Base-by-base conservation (phyloP, 495 filamentous ascomycete species). In the Polyplosphaeria fusca region DNA sequence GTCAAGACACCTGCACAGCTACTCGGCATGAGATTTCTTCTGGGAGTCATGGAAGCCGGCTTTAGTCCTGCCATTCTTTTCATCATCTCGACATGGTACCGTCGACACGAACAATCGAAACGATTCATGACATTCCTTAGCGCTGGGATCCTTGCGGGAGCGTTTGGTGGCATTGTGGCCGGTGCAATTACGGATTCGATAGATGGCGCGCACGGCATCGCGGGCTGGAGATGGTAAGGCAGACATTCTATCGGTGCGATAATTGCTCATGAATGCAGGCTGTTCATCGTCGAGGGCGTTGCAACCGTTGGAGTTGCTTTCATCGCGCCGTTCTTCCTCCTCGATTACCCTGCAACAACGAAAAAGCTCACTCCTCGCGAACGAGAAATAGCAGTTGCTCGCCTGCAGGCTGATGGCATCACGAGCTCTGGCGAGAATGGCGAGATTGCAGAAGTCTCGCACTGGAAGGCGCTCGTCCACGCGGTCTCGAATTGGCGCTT, bases 301-400 rank as follows among this genome's bases (percentile, higher is more conserved):
- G 57, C 65, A 38, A 83, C 79, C 47, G 58, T 77, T 19, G 44
- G 74, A 27, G 71, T 74, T 24, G 79, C 79, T 1, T 45, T 78
- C 7, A 68, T 82, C 26, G 73, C 79, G 53, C 77, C 73, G 65
- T 83, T 79, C 58, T 74, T 80, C 13, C 67, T 85, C 3, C 76
- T 77, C n/a, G 81, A 83, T 58, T 76, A 77, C 53, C 82, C 82
- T 0, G 67, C 71, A 4, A 74, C 72, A 2, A 76, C 78, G 5
- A 77, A 66, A 44, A 43, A 42, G 3, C 61, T 75, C 23, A 67
- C 61, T 1, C 58, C 47, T 2, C 47, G 52, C 4, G 66, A 72
- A 51, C 60, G 70, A 7, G 60, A 67, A 26, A 61, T 74, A 3
- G 73, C 70, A 9, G 52, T 69, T 42, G 49, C 64, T 22, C 55